These are phyloP conservation scores for Zymoseptoria ardabiliae DNA, from an alignment of 2,329 filamentous ascomycete genomes.

Conservation along the genomic window DNA sequence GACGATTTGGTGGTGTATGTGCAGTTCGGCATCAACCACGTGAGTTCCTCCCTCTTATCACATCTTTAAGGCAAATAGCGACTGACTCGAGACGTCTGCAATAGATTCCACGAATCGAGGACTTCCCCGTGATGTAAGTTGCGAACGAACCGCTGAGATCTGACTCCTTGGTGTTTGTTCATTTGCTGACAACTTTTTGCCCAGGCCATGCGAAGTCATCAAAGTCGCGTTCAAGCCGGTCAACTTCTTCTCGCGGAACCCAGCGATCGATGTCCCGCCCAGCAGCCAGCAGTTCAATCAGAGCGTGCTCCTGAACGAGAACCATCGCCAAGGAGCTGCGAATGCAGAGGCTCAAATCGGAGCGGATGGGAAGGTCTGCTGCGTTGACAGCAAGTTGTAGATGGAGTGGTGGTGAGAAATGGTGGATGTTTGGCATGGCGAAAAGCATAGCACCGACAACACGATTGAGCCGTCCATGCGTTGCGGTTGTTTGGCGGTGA, in stretches of 20 bases:
- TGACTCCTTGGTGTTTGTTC: neutral
- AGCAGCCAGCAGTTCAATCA: constrained; percentile 44
- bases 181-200: neutral
- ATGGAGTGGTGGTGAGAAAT: constrained; percentile 8
- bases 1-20: constrained; percentile 51
- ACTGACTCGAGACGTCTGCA: constrained; percentile 20
- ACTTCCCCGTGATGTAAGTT: constrained; percentile 42
- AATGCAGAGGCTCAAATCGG: constrained; percentile 1
- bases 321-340: constrained; percentile 4
- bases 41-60: constrained; percentile 23
- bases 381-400: constrained; percentile 14
- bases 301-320: constrained; percentile 26
- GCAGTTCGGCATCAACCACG: constrained; percentile 52
- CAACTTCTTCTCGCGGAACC: constrained; percentile 48
- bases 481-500: too few species aligned
- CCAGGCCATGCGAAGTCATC: constrained; percentile 52
- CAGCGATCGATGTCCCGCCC: constrained; percentile 50
- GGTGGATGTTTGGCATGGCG: neutral
- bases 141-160: too few species aligned
- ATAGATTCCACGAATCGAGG: constrained; percentile 45
- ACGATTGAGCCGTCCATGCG: too few species aligned
- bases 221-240: constrained; percentile 49
- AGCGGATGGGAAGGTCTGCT: constrained; percentile 3
- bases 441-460: neutral
- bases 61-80: neutral